A percentile compares a stretch with the other conserved stretches of the same genome.
phyloP scores from a whole-genome alignment of 73 alveolate species.

The Stentor roeselii region DNA sequence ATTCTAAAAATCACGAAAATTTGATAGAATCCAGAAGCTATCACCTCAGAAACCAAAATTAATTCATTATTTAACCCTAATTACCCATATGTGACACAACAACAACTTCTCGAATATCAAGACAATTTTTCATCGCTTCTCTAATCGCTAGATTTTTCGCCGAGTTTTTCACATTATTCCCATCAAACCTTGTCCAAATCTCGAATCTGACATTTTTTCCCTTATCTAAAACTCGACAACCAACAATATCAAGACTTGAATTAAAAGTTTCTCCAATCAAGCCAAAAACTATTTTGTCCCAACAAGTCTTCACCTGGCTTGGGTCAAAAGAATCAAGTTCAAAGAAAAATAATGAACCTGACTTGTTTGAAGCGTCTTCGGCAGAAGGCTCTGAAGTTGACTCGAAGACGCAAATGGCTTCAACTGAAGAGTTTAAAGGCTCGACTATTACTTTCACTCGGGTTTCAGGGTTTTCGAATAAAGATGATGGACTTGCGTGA shows the following conservation, averaged over 20 bases:
- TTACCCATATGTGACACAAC: too few species aligned
- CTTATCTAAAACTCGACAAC: conserved; percentile 21
- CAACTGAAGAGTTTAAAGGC: neutral
- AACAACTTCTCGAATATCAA: too few species aligned
- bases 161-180: neutral
- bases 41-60: too few species aligned
- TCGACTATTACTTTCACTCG: neutral
- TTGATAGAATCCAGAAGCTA: too few species aligned
- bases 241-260: conserved; percentile 4
- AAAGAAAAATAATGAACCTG: neutral
- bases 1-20: too few species aligned
- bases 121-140: too few species aligned
- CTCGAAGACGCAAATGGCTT: conserved; percentile 24
- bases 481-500: conserved; percentile 10
- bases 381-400: neutral
- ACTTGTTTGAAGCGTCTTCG: conserved; percentile 6
- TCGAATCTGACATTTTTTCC: neutral
- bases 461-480: conserved; percentile 25
- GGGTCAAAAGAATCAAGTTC: too few species aligned
- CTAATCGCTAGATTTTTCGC: neutral
- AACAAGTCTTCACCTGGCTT: neutral
- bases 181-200: conserved; percentile 3
- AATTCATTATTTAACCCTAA: too few species aligned
- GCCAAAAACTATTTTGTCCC: neutral
- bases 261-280: conserved; percentile 29